Evolutionary conservation across 306 rosid genomes (phyloP).

Genomic region (Bauhinia variegata): DNA sequence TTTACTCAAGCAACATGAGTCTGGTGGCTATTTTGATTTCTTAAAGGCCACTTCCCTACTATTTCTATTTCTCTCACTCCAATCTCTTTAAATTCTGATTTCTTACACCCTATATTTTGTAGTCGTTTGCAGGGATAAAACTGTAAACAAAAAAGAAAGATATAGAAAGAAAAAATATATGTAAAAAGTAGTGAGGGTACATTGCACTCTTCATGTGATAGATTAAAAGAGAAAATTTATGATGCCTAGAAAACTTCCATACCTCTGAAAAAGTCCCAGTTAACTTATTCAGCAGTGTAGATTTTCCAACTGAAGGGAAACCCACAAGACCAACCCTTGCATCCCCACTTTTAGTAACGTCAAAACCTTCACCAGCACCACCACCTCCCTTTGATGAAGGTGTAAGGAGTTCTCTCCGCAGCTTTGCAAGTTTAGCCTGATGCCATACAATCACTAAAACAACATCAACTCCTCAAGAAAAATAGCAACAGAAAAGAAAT

Average conservation of each 20-base stretch:
- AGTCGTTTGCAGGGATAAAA: too few species aligned
- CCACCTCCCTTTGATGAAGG: slow-evolving; percentile 91
- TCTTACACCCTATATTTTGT: too few species aligned
- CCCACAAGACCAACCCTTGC: slow-evolving; percentile 99
- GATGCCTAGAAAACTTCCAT: slow-evolving; percentile 31
- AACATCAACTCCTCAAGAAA: slow-evolving; percentile 29
- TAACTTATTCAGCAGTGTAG: slow-evolving; percentile 87
- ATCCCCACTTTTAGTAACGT: slow-evolving; percentile 98
- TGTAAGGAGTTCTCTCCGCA: slow-evolving; percentile 86
- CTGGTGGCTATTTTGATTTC: background rate
- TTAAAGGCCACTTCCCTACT: background rate
- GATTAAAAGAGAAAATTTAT: slow-evolving; percentile 18
- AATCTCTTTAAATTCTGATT: slow-evolving; percentile 10
- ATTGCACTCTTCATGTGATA: too few species aligned
- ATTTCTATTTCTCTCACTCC: slow-evolving; percentile 1
- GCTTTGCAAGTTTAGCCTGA: slow-evolving; percentile 96
- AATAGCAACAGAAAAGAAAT: background rate
- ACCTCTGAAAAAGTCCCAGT: slow-evolving; percentile 99
- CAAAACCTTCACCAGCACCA: slow-evolving; percentile 99
- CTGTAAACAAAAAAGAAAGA: too few species aligned
- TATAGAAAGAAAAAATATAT: too few species aligned
- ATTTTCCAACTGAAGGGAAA: slow-evolving; percentile 97
- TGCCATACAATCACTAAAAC: slow-evolving; percentile 28
- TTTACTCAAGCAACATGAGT: background rate
- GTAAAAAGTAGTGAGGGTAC: too few species aligned